Conservation (phyloP, 257 asterid genomes). For the Avicennia marina region DNA sequence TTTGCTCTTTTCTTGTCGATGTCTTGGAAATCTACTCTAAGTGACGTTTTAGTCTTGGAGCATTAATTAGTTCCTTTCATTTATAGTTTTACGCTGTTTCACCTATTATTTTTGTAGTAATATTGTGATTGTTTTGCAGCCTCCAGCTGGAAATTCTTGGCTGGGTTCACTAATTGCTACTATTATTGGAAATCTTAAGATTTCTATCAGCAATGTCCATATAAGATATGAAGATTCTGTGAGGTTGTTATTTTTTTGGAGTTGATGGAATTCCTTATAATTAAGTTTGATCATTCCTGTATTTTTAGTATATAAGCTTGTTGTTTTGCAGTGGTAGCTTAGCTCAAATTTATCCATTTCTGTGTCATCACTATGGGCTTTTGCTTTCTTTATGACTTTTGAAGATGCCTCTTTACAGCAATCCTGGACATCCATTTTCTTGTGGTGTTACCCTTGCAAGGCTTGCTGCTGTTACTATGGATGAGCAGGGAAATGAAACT, state of each 20-base stretch:
- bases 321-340: too few species aligned
- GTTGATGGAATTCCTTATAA: constrained; percentile 1
- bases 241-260: constrained; percentile 52
- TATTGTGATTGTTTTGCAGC: constrained; percentile 45
- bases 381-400: constrained; percentile 17
- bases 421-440: constrained; percentile 89
- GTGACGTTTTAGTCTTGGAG: too few species aligned
- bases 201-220: constrained; percentile 95
- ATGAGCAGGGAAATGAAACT: constrained; percentile 98
- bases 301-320: too few species aligned
- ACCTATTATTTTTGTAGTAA: constrained; percentile 3
- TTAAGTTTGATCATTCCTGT: constrained; percentile 3
- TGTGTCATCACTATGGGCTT: constrained; percentile 3
- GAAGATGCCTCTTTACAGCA: constrained; percentile 42
- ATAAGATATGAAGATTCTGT: constrained; percentile 86
- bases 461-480: constrained; percentile 98
- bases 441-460: constrained; percentile 93
- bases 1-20: constrained; percentile 10
- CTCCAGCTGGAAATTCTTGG: constrained; percentile 94
- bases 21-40: too few species aligned
- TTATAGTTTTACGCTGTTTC: background rate
- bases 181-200: constrained; percentile 92
- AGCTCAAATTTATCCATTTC: background rate
- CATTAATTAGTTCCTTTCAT: constrained; percentile 3
- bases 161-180: constrained; percentile 91